Base-by-base conservation (phyloP, 2,329 filamentous ascomycete species). In the Didymella sp. region DNA sequence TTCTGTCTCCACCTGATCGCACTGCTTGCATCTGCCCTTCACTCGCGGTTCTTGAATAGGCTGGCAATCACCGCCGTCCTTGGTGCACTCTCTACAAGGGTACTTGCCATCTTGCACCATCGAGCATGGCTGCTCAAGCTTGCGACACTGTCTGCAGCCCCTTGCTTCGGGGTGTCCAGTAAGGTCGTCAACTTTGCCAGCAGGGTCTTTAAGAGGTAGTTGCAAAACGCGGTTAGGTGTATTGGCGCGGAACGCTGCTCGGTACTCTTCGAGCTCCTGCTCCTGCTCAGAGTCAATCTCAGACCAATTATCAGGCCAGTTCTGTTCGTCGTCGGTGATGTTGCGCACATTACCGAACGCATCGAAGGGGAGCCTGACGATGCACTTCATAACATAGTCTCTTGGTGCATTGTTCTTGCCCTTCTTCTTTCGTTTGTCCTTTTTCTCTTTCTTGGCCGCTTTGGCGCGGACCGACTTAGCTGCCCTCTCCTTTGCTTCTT, bases 111-210 rank as follows among this genome's bases (percentile, higher is more conserved):
- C 72, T 63, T 58, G 62, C 51, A 54, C 65, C 67, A 69, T 73
- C 54, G 53, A 70, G 55, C 64, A 78, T 3, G 17, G 28, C 21
- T 31, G 64, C 7, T 24, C 63, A 27, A 56, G 50, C 51, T 48
- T 49, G 13, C 70, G 67, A 52, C 78, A 80, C 3, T 58, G 48
- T 22, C 61, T 58, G 56, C 78, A 80, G 3, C 73, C 75, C 37
- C 73, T 68, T 11, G 71, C 67, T 4, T 42, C 66, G 6, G 76
- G 74, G 25, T 75, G 61, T 1, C 74, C 72, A 4, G 70, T 72
- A 1, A 76, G 47, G 31, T 74, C 73, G n/a, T 71, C 59, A 0
- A 65, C 6, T 13, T 64, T 41, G 4, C 51, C 52, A 0, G 42
- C 22, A 3, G 73, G 71, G 49, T 75, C 72, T 7, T 61, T 48